Percentiles rank a stretch among this genome's conserved stretches.
These are phyloP conservation scores for Leucosporidium creatinivorum DNA, from an alignment of 768 basidiomycete genomes.

Conservation along the genomic window DNA sequence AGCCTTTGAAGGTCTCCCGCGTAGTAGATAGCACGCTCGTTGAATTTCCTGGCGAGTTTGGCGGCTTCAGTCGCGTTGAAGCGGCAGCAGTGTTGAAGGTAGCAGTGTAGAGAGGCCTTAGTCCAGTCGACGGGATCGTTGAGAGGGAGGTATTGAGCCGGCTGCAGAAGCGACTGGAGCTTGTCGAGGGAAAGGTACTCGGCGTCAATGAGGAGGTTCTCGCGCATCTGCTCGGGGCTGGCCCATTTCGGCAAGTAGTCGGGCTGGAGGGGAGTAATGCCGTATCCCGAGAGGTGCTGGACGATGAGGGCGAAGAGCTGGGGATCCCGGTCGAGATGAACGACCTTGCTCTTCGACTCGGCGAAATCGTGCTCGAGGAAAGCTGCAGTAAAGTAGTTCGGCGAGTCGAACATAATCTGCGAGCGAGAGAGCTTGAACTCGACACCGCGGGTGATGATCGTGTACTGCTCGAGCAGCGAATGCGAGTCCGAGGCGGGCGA, in stretches of 20 bases:
- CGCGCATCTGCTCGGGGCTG: not conserved
- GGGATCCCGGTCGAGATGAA: constrained; percentile 14
- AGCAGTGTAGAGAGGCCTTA: too few relatives aligned
- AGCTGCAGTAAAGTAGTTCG: constrained; percentile 28
- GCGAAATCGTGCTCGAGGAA: constrained; percentile 20
- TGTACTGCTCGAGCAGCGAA: constrained; percentile 3
- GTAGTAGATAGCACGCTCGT: too few relatives aligned
- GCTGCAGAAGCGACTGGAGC: not conserved
- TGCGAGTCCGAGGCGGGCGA: not conserved
- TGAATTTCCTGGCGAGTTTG: too few relatives aligned
- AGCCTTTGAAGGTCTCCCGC: too few relatives aligned
- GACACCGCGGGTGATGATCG: constrained; percentile 10
- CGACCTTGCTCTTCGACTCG: constrained; percentile 2
- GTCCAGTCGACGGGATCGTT: too few relatives aligned
- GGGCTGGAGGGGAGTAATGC: constrained; percentile 11
- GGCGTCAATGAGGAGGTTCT: constrained; percentile 1
- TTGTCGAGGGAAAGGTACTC: constrained; percentile 14
- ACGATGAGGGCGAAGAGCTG: constrained; percentile 26
- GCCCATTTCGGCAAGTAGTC: not conserved
- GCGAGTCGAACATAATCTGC: constrained; percentile 28
- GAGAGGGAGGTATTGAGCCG: not conserved
- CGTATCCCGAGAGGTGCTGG: constrained; percentile 29
- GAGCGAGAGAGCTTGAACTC: constrained; percentile 12
- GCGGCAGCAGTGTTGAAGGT: too few relatives aligned
- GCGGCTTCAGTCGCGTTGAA: too few relatives aligned